Evolutionary conservation across 148 eudicot species (phyloP), one percentile per base, ranked within the genome.

Genomic region (Spergularia marina): DNA sequence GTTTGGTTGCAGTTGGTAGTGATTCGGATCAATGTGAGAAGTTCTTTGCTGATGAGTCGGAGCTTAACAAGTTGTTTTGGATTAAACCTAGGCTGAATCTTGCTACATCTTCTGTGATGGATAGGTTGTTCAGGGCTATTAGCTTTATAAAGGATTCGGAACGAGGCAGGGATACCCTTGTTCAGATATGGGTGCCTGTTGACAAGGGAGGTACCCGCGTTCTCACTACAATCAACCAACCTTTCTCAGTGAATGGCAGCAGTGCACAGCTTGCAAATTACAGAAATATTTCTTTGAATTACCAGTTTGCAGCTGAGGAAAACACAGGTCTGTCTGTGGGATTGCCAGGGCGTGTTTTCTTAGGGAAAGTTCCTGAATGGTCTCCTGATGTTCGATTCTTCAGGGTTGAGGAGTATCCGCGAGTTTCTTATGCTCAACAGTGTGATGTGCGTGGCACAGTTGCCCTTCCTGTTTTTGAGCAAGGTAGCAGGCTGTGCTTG

Each of bases 161-260:
- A 14, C 76, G 78, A 41, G 85, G 90, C 23, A 89, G 77, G 74
- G 88, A 89, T 70, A 72, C 84, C 4, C 88, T 93, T 4, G 82
- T 93, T 16, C 98, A 93, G 82, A 84, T 93, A 77, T 93, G 98
- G 98, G 89, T 91, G 12, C 98, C 98, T 0, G 89, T 91, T 56
- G 82, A 74, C 57, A 79, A 80, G 51, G 92, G 81, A 7, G 92
- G 91, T 25, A 79, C 82, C 36, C 82, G 85, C 0, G 83, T 93
- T 64, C 75, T 93, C 10, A 91, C 87, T 10, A 93, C 98, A 4
- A 83, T 74, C 41, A 76, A 88, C 36, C 96, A 89, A 52, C 93
- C 91, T 71, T 91, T 83, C 78, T 84, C 87, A 23, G 77, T 93
- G 6, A 91, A 85, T 67, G 78, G 86, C 10, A 85, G 81, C 64